Conservation (phyloP, 164 flowering plant species). For the Cinnamomum chago region DNA sequence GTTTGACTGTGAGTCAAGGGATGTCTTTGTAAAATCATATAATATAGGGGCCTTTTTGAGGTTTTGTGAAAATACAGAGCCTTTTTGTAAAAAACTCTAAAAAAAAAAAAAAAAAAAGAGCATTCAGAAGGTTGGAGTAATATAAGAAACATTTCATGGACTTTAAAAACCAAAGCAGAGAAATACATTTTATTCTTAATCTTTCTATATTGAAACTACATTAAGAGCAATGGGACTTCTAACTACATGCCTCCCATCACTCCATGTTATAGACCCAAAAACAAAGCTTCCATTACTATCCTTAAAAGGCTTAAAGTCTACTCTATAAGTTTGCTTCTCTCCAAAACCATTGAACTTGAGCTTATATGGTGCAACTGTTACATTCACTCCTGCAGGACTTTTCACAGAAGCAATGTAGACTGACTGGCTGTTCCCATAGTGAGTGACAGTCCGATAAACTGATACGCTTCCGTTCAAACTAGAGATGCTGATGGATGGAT, state of each 20-base stretch:
- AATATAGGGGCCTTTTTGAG: no score
- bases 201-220: constrained; percentile 33
- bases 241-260: constrained; percentile 35
- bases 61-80: no score
- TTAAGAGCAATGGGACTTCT: constrained; percentile 52
- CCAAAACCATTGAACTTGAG: constrained; percentile 36
- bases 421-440: constrained; percentile 40
- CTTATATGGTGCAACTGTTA: constrained; percentile 30
- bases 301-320: constrained; percentile 33
- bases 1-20: no score
- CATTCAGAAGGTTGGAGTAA: no score
- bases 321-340: constrained; percentile 37
- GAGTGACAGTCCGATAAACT: constrained; percentile 44
- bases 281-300: constrained; percentile 40
- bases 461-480: constrained; percentile 44
- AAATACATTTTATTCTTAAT: background rate
- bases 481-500: constrained; percentile 55
- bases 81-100: no score
- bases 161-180: background rate
- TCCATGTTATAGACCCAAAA: constrained; percentile 53
- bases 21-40: no score
- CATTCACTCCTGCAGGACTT: constrained; percentile 35
- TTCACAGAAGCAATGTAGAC: constrained; percentile 34
- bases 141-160: no score
- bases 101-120: no score